Conservation (phyloP, 108 stramenopile species). For the Halocafeteria seosinensis region DNA sequence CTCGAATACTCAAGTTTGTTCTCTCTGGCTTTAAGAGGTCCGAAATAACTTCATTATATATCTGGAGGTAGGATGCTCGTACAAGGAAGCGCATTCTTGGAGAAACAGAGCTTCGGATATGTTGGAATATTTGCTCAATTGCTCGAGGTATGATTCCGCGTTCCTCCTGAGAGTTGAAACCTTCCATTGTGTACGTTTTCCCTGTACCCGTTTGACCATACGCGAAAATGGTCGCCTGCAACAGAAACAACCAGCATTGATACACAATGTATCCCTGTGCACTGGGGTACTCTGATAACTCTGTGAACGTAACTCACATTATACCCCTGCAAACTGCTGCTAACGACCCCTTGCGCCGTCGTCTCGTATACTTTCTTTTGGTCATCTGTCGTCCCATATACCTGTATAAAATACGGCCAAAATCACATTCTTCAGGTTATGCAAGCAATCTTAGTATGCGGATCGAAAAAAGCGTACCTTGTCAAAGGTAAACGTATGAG, state of each 20-base stretch:
- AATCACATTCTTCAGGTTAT: too few species aligned
- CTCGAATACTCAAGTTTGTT: slow-evolving; percentile 49
- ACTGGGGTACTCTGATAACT: too few species aligned
- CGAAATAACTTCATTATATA: slow-evolving; percentile 94
- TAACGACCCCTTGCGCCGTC: slow-evolving; percentile 35
- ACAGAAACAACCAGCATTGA: too few species aligned
- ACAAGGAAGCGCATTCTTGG: slow-evolving; percentile 66
- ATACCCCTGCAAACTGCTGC: slow-evolving; percentile 59
- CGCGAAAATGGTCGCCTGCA: slow-evolving; percentile 45
- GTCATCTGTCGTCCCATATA: slow-evolving; percentile 20
- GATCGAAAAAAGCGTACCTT: too few species aligned
- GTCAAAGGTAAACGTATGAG: too few species aligned
- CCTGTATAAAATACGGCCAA: too few species aligned
- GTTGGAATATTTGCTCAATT: slow-evolving; percentile 21
- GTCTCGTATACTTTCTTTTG: slow-evolving; percentile 40
- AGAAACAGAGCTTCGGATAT: slow-evolving; percentile 8
- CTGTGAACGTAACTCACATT: too few species aligned
- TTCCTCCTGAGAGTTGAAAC: slow-evolving; percentile 12
- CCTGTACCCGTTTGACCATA: background rate
- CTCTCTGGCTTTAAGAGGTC: slow-evolving; percentile 63
- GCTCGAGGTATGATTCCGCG: slow-evolving; percentile 30
- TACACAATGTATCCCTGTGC: too few species aligned
- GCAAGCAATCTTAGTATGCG: too few species aligned
- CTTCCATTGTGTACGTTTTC: background rate
- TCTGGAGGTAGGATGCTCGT: slow-evolving; percentile 82